phyloP scores from a whole-genome alignment of 2,329 filamentous ascomycete species.

The Epichloe scottii region DNA sequence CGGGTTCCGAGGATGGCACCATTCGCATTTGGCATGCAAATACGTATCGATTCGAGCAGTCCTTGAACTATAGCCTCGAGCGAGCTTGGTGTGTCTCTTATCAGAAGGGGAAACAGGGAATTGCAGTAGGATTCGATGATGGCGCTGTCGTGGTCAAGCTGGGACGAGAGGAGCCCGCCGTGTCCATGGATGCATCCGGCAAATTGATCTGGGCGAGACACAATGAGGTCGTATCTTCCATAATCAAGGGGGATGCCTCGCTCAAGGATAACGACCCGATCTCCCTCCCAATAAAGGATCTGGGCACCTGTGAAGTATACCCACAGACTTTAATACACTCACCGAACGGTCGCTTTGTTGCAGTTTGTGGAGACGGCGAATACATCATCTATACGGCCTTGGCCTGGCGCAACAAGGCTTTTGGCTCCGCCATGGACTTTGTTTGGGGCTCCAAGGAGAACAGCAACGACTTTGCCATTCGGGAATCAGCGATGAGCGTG shows the following conservation, averaged over 20 bases:
- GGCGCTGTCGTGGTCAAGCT: slow-evolving; percentile 97
- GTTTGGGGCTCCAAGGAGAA: slow-evolving; percentile 96
- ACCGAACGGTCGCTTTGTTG: slow-evolving; percentile 82
- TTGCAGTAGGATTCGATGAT: slow-evolving; percentile 95
- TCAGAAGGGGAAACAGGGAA: slow-evolving; percentile 84
- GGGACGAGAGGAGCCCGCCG: slow-evolving; percentile 90
- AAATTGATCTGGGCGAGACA: slow-evolving; percentile 95
- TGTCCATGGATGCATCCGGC: slow-evolving; percentile 92
- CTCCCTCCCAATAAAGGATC: slow-evolving; percentile 78
- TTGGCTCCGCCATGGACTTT: slow-evolving; percentile 90
- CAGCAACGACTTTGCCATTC: slow-evolving; percentile 95
- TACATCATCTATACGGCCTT: slow-evolving; percentile 98
- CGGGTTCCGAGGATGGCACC: slow-evolving; percentile 92
- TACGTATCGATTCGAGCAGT: slow-evolving; percentile 92
- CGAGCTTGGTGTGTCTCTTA: slow-evolving; percentile 96
- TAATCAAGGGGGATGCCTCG: slow-evolving; percentile 79
- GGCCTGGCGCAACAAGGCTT: slow-evolving; percentile 94
- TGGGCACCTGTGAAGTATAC: slow-evolving; percentile 93
- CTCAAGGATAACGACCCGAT: slow-evolving; percentile 86
- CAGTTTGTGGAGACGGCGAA: slow-evolving; percentile 81
- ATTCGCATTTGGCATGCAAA: slow-evolving; percentile 99
- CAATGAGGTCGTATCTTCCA: slow-evolving; percentile 86
- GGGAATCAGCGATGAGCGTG: slow-evolving; percentile 85
- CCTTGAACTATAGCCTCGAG: slow-evolving; percentile 88
- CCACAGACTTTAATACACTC: slow-evolving; percentile 90